Evolutionary conservation across 2,329 filamentous ascomycete species (phyloP).

Genomic region (Trichoderma sp.): DNA sequence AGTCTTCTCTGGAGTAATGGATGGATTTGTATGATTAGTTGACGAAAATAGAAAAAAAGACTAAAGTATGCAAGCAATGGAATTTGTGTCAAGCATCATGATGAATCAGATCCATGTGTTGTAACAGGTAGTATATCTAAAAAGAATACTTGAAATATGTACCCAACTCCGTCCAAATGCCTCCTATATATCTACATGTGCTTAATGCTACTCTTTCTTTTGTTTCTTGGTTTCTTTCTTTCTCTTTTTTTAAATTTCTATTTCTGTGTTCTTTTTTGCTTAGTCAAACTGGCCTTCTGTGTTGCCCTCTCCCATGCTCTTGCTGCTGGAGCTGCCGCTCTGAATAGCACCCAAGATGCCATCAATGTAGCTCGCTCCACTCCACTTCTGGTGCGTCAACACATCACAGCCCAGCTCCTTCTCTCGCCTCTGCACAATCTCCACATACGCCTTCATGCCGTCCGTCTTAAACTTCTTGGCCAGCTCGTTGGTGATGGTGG

Average conservation of each 20-base stretch:
- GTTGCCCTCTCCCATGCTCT: constrained; percentile 93
- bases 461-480: constrained; percentile 80
- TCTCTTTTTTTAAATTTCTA: too few species aligned
- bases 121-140: not conserved
- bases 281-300: constrained; percentile 70
- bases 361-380: constrained; percentile 70
- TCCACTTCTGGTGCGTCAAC: constrained; percentile 92
- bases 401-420: constrained; percentile 90
- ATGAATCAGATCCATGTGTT: not conserved
- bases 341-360: constrained; percentile 87
- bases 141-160: not conserved
- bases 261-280: too few species aligned
- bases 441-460: constrained; percentile 97
- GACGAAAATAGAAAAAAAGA: not conserved
- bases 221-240: not conserved
- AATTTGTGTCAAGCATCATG: not conserved
- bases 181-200: constrained; percentile 1
- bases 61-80: not conserved
- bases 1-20: constrained; percentile 43
- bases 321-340: constrained; percentile 83
- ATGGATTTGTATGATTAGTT: not conserved
- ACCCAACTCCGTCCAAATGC: constrained; percentile 14
- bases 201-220: not conserved
- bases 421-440: constrained; percentile 82
- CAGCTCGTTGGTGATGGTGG: constrained; percentile 68